Evolutionary conservation across 345 rosid species (phyloP), one percentile per base, ranked within the genome.

Genomic region (Carallia pectinifolia): DNA sequence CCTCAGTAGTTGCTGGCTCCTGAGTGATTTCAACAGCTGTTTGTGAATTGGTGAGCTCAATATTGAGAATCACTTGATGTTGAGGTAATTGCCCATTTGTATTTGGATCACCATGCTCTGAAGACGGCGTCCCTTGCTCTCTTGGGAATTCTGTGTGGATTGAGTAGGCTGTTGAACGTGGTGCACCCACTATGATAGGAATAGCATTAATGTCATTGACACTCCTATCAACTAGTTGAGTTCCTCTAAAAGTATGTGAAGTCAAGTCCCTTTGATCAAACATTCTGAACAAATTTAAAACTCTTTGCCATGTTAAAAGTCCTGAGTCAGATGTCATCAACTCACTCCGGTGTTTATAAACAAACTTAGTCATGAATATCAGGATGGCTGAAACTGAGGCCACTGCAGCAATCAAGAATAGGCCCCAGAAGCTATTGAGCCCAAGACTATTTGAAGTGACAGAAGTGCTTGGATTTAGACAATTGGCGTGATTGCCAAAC

Each of bases 401-500:
- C 34, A 59, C 23, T n/a, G 71, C 71, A 23, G 71, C 58, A 9
- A 74, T 67, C 40, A 74, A 38, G 37, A 74, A 74, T 29, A 74
- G 58, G 6, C 77, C 71, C 72, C 63, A 74, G 62, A 74, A 74
- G 23, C 67, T 67, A 13, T 67, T 4, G 0, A 74, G 48, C 61
- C 71, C 54, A n/a, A 73, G 71, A 12, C 44, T 73, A 8, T 6
- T 61, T 7, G 71, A 50, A 17, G 77, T 0, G 52, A 53, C 23
- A 0, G 36, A 52, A 48, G 61, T 48, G 61, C 47, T 53, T 3
- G 61, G 1, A 38, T 62, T 44, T 5, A 59, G 60, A 55, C 73
- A 68, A 4, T 8, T 58, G 12, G 40, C 2, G 7, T 38, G 9
- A 10, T 62, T 23, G n/a, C 66, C 62, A 44, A 74, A 31, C 73